phyloP scores from a whole-genome alignment of 331 rosid genomes.

The Rosa hybrid region DNA sequence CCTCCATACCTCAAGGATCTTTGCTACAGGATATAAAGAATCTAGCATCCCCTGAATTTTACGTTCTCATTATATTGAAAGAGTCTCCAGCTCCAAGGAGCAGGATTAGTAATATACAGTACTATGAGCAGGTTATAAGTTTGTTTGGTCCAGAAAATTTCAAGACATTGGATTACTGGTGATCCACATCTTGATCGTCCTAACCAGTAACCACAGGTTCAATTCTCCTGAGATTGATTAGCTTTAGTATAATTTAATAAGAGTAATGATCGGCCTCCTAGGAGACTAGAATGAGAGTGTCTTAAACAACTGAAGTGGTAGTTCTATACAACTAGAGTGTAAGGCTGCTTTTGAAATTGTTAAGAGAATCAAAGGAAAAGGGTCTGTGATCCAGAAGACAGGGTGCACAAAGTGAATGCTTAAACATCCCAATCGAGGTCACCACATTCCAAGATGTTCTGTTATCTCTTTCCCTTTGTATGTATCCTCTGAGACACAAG shows the following conservation, averaged over 20 bases:
- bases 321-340: not conserved
- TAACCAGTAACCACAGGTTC: constrained; percentile 3
- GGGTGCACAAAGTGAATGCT: not conserved
- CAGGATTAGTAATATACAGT: not conserved
- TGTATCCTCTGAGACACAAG: not conserved
- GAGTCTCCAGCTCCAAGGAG: not conserved
- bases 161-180: constrained; percentile 31
- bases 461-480: not conserved
- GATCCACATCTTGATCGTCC: constrained; percentile 24
- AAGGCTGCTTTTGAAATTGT: not conserved
- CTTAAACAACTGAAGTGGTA: not conserved
- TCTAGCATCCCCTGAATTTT: not conserved
- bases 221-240: not conserved
- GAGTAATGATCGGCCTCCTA: not conserved
- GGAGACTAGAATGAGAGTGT: not conserved
- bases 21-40: not conserved
- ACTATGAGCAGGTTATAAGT: not conserved
- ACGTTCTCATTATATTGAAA: not conserved
- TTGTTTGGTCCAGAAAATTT: constrained; percentile 7
- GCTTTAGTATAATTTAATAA: not conserved
- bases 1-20: not conserved
- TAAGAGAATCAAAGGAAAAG: not conserved
- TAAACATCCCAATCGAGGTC: not conserved
- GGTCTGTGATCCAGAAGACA: not conserved
- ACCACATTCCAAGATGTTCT: not conserved